Conservation (phyloP, 208 protist genomes). For the Trichomonas tenax region DNA sequence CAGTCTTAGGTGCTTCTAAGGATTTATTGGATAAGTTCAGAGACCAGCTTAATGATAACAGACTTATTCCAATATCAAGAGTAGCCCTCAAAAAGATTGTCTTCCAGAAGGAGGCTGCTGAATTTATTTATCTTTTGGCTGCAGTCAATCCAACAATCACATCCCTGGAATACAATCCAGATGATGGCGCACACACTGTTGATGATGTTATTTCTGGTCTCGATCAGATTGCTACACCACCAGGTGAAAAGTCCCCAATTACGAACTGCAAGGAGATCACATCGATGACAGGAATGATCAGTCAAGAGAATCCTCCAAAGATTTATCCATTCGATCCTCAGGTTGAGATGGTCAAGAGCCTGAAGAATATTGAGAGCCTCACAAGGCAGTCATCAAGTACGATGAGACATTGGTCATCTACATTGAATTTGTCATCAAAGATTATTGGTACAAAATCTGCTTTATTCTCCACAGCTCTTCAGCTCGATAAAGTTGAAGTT, state of each 20-base stretch:
- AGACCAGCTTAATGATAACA: neutral
- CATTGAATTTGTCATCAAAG: neutral
- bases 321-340: neutral
- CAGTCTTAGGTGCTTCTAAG: neutral
- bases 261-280: neutral
- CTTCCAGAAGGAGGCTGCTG: neutral
- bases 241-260: neutral
- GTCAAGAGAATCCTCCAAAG: neutral
- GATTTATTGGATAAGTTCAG: neutral
- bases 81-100: neutral
- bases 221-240: neutral
- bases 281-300: neutral
- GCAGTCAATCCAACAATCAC: neutral
- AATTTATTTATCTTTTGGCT: neutral
- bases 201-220: neutral
- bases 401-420: neutral
- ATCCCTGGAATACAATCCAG: neutral
- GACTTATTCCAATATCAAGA: neutral
- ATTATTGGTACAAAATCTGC: neutral
- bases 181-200: neutral
- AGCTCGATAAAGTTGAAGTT: neutral
- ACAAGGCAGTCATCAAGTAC: neutral
- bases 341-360: neutral
- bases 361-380: neutral
- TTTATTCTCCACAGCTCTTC: neutral